Base-by-base conservation (phyloP, 1,284 basidiomycete species). In the Sporisorium graminicola region DNA sequence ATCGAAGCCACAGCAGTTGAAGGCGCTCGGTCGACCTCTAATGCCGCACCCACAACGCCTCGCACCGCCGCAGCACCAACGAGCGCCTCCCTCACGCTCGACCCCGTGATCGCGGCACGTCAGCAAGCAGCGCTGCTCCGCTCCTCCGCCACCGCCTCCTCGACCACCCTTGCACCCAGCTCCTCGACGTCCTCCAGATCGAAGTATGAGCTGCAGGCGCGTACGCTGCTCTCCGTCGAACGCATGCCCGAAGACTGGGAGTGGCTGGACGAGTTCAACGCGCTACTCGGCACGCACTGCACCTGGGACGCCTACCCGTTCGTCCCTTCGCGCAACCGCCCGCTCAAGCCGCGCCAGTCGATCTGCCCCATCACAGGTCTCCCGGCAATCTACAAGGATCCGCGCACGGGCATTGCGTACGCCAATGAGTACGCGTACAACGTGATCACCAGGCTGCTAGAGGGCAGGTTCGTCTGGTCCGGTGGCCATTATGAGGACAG, bases 351-450 rank as follows among this genome's bases (percentile, higher is more conserved):
- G 63, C 83, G 80, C 14, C 80, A 80, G 35, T 83, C 84, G 3
- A 77, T 84, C 22, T 88, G 88, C 68, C 87, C 87, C 1, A 83
- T 89, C 54, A 88, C 88, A 0, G 88, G 88, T 14, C 79, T 86
- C 6, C 83, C 86, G 0, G 88, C 88, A 0, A 77, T 87, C 31
- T 95, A 94, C 81, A 84, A 89, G 40, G 93, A 94, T 81, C 92
- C 93, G 4, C 87, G 90, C 42, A 91, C 91, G 0, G 90, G 91
- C 10, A 90, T 92, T 2, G 92, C 93, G 0, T 95, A 90, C 82
- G 92, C 92, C 3, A 89, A 91, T 71, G 82, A 89, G 5, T 86
- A 87, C n/a, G 92, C 92, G 13, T 95, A 90, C 82, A 82, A 88
- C 37, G 88, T 88, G 2, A 86, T 94, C 42, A 90, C 89, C 5